phyloP scores from a whole-genome alignment of 495 filamentous ascomycete species.

The Niebla homalea region DNA sequence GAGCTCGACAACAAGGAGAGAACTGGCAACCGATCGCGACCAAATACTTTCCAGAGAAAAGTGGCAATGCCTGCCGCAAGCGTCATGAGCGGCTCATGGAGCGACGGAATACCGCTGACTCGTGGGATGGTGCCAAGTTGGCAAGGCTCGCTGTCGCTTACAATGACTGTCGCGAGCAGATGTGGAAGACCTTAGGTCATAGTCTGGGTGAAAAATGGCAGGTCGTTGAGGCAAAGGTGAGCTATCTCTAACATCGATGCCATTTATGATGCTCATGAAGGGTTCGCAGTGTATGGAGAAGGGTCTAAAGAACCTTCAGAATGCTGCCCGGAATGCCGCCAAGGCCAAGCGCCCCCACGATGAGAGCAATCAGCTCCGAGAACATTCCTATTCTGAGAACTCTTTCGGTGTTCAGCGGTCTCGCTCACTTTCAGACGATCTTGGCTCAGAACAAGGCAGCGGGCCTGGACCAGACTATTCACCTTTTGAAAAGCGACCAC shows the following conservation, averaged over 20 bases:
- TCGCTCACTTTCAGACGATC: constrained; percentile 4
- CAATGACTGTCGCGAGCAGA: constrained; percentile 52
- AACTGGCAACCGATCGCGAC: constrained; percentile 62
- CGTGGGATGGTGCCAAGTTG: constrained; percentile 55
- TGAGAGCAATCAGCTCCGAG: not conserved
- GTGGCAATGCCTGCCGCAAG: constrained; percentile 67
- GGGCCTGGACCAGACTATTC: not conserved
- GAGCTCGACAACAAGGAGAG: constrained; percentile 47
- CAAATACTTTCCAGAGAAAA: constrained; percentile 56
- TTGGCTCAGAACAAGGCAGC: constrained; percentile 4
- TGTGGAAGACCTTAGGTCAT: constrained; percentile 52
- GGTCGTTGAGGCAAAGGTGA: constrained; percentile 55
- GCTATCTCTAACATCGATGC: constrained; percentile 8
- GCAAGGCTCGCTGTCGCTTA: constrained; percentile 55
- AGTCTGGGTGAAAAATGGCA: constrained; percentile 56
- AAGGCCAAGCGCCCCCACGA: constrained; percentile 8
- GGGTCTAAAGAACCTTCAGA: constrained; percentile 34
- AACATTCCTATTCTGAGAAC: not conserved
- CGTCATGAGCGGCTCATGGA: constrained; percentile 64
- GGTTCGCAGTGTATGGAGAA: constrained; percentile 37
- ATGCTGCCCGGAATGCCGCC: constrained; percentile 22
- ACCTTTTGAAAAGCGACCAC: not conserved
- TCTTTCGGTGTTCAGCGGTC: not conserved
- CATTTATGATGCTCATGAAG: not conserved
- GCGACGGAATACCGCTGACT: constrained; percentile 39